phyloP scores from a whole-genome alignment of 257 asterid genomes.

The Solanum corneliomulleri region DNA sequence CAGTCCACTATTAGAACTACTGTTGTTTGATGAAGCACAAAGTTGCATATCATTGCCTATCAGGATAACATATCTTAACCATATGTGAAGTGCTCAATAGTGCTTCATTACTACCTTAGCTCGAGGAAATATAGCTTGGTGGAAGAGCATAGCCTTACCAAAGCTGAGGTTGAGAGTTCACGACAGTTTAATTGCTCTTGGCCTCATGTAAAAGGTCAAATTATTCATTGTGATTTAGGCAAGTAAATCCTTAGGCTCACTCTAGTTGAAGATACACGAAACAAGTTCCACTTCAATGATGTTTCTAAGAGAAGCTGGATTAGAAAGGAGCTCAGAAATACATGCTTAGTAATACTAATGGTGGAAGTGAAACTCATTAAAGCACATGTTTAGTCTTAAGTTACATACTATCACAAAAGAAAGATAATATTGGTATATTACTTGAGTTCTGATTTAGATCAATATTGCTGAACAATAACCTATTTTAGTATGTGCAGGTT shows the following conservation, averaged over 20 bases:
- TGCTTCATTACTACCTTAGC: neutral
- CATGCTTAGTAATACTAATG: neutral
- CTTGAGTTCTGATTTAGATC: neutral
- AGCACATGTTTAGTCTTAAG: neutral
- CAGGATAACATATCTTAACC: neutral
- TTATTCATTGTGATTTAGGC: neutral
- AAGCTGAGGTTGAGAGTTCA: neutral
- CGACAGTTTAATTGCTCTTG: neutral
- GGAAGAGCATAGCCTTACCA: neutral
- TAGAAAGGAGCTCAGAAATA: neutral
- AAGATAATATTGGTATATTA: neutral
- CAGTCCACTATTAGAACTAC: neutral
- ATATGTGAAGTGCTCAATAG: neutral
- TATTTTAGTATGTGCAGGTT: neutral
- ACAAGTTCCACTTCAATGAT: neutral
- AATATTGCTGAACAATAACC: neutral
- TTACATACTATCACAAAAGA: neutral
- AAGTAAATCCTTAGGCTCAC: neutral
- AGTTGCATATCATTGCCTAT: neutral
- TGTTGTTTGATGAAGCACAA: neutral
- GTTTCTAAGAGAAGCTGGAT: neutral
- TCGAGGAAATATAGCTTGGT: neutral
- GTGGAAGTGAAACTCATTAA: neutral
- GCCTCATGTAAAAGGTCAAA: neutral
- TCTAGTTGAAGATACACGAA: neutral